Percentiles rank a stretch among this genome's conserved stretches.
phyloP scores from a whole-genome alignment of 2,329 filamentous ascomycete genomes.

The Zymoseptoria ardabiliae region DNA sequence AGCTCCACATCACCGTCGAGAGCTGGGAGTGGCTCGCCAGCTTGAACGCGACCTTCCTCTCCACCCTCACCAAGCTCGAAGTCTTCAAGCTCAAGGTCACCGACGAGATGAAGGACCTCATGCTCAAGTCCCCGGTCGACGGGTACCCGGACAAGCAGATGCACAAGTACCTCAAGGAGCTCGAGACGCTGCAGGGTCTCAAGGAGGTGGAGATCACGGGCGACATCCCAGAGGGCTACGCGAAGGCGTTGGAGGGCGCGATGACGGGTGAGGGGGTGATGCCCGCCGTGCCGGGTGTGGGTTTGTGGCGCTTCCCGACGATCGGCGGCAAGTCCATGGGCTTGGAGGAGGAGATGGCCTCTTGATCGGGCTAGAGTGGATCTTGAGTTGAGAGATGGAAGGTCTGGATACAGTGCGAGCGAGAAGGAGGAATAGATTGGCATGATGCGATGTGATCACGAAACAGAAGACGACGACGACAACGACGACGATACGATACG shows the following conservation, averaged over 20 bases:
- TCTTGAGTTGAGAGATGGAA: no score
- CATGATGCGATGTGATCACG: neutral
- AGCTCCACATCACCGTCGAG: constrained; percentile 20
- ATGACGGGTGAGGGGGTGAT: neutral
- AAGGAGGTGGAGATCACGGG: constrained; percentile 19
- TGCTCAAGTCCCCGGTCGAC: constrained; percentile 4
- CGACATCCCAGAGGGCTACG: constrained; percentile 14
- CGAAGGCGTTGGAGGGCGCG: neutral
- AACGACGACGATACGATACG: neutral
- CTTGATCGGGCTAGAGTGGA: no score
- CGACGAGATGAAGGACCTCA: constrained; percentile 15
- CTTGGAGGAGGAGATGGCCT: neutral
- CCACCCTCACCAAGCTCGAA: constrained; percentile 12
- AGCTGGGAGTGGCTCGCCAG: constrained; percentile 24
- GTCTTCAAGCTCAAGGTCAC: constrained; percentile 18
- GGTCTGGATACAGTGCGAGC: neutral
- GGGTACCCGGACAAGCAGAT: constrained; percentile 22
- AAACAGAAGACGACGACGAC: neutral
- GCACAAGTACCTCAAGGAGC: constrained; percentile 12
- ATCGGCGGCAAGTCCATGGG: neutral
- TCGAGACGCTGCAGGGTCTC: constrained; percentile 19
- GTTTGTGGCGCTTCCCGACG: neutral
- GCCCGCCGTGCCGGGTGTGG: neutral
- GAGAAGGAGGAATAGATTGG: neutral
- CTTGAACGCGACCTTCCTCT: constrained; percentile 13